These are phyloP conservation scores for Thelephora ganbajun DNA, from an alignment of 768 basidiomycete species.

Conservation along the genomic window DNA sequence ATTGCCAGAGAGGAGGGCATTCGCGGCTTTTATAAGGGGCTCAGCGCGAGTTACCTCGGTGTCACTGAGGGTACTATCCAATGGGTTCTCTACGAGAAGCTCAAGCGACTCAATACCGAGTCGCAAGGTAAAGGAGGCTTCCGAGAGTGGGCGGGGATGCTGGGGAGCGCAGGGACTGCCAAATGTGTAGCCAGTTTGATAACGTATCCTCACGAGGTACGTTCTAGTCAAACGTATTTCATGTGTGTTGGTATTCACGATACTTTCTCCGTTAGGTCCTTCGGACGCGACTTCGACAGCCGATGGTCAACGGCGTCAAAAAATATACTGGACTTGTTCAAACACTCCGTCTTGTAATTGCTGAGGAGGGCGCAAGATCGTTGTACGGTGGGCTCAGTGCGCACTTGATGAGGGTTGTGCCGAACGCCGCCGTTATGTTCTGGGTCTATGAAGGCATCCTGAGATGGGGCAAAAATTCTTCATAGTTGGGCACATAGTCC, in stretches of 20 bases:
- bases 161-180: constrained; percentile 83
- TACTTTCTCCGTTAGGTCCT: constrained; percentile 42
- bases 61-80: constrained; percentile 95
- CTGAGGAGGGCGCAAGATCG: constrained; percentile 78
- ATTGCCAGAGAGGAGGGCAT: constrained; percentile 77
- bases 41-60: constrained; percentile 90
- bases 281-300: constrained; percentile 86
- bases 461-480: constrained; percentile 29
- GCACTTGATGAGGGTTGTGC: constrained; percentile 92
- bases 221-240: constrained; percentile 14
- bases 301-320: constrained; percentile 56
- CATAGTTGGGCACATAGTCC: background rate
- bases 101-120: constrained; percentile 55
- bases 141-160: constrained; percentile 65
- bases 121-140: constrained; percentile 42
- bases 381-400: constrained; percentile 89
- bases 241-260: constrained; percentile 1
- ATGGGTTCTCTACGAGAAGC: constrained; percentile 90
- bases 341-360: constrained; percentile 71
- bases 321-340: constrained; percentile 84
- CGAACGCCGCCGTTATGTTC: constrained; percentile 96
- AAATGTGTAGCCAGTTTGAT: constrained; percentile 90
- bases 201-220: constrained; percentile 96
- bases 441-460: constrained; percentile 83
- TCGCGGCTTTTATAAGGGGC: constrained; percentile 84